Evolutionary conservation across 495 filamentous ascomycete genomes (phyloP).

Genomic region (Pyrenula massariospora): DNA sequence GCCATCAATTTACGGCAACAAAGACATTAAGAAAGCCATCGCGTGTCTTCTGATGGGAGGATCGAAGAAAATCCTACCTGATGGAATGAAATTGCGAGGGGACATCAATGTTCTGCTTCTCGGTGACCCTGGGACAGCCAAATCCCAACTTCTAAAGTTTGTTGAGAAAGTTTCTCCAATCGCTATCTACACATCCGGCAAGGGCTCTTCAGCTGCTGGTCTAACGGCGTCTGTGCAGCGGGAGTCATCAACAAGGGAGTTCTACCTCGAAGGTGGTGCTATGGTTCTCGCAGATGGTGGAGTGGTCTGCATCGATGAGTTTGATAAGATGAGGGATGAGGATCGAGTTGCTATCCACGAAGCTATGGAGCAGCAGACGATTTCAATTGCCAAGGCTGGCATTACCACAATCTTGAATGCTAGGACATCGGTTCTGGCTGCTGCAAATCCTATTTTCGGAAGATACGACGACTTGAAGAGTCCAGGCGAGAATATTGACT

Average conservation of each 20-base stretch:
- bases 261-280: slow-evolving; percentile 96
- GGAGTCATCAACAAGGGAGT: slow-evolving; percentile 83
- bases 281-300: slow-evolving; percentile 98
- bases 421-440: slow-evolving; percentile 86
- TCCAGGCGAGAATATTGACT: slow-evolving; percentile 98
- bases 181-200: slow-evolving; percentile 97
- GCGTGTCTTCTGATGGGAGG: slow-evolving; percentile 89
- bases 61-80: slow-evolving; percentile 95
- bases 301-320: slow-evolving; percentile 98
- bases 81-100: slow-evolving; percentile 96
- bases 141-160: slow-evolving; percentile 95
- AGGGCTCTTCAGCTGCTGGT: slow-evolving; percentile 97
- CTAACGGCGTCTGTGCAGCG: slow-evolving; percentile 95
- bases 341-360: slow-evolving; percentile 98
- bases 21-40: slow-evolving; percentile 98
- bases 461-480: slow-evolving; percentile 97
- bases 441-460: slow-evolving; percentile 95
- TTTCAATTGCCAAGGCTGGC: slow-evolving; percentile 97
- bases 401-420: slow-evolving; percentile 98
- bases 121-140: slow-evolving; percentile 96
- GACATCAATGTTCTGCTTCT: slow-evolving; percentile 98
- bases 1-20: slow-evolving; percentile 93
- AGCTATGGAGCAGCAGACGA: slow-evolving; percentile 99
- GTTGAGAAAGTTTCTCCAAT: slow-evolving; percentile 95
- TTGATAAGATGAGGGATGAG: slow-evolving; percentile 99